phyloP scores from a whole-genome alignment of 495 filamentous ascomycete species.

The Tuber borchii region DNA sequence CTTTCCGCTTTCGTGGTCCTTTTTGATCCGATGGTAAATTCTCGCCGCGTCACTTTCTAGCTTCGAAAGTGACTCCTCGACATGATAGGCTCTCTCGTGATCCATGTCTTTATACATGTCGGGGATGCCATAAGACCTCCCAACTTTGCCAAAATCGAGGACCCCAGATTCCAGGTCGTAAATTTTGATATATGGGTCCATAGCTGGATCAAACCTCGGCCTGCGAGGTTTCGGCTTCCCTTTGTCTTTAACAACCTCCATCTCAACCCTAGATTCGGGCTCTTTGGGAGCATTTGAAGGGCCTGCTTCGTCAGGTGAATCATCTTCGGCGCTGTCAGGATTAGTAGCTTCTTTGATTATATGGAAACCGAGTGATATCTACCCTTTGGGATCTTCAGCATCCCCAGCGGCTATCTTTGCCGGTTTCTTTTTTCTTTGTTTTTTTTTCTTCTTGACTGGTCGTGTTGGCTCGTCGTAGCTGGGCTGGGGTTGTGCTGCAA shows the following conservation, averaged over 20 bases:
- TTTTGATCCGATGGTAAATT: constrained; percentile 30
- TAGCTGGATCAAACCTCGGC: not conserved
- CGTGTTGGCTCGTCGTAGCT: not conserved
- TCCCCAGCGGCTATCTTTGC: not conserved
- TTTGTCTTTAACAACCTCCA: not conserved
- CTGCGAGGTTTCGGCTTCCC: not conserved
- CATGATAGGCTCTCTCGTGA: constrained; percentile 28
- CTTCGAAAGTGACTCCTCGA: constrained; percentile 40
- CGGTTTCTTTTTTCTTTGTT: not conserved
- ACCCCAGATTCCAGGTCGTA: constrained; percentile 4
- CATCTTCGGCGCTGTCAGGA: not conserved
- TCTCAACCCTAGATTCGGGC: not conserved
- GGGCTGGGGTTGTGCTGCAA: constrained; percentile 14
- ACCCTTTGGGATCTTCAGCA: not conserved
- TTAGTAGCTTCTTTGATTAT: not conserved
- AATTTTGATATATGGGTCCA: constrained; percentile 6
- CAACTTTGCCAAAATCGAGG: constrained; percentile 11
- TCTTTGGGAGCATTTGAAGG: not conserved
- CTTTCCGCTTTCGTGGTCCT: constrained; percentile 26
- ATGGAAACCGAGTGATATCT: not conserved
- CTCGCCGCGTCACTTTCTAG: constrained; percentile 33
- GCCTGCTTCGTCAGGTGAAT: not conserved
- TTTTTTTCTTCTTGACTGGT: not conserved
- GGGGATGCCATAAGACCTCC: constrained; percentile 36
- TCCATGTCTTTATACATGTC: constrained; percentile 44